A percentile compares a stretch with the other conserved stretches of the same genome.
Conservation (phyloP, 306 rosid species). For the Sechiopsis laciniata region DNA sequence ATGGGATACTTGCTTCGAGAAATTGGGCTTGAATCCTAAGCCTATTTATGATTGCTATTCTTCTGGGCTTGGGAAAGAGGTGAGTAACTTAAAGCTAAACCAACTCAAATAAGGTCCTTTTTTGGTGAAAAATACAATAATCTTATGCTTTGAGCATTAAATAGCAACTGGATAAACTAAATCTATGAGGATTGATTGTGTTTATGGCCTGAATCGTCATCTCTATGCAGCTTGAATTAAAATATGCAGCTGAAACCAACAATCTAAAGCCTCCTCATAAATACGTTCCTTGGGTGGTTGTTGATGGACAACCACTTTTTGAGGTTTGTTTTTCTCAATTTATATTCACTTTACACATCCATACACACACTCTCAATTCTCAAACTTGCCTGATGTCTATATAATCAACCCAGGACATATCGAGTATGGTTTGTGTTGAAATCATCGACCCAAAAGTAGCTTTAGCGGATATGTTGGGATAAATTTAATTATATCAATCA, state of each 20-base stretch:
- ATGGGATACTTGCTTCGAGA: constrained; percentile 72
- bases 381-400: not conserved
- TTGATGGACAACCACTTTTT: constrained; percentile 72
- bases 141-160: not conserved
- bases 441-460: too few relatives aligned
- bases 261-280: constrained; percentile 71
- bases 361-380: not conserved
- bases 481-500: too few relatives aligned
- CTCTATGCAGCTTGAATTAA: constrained; percentile 65
- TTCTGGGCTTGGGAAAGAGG: constrained; percentile 65
- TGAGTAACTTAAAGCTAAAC: constrained; percentile 23
- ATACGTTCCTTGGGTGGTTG: constrained; percentile 90
- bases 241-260: constrained; percentile 60
- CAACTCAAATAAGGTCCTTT: not conserved
- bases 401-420: not conserved
- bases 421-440: not conserved
- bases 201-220: constrained; percentile 12
- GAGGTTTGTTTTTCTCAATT: constrained; percentile 41
- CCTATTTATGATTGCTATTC: constrained; percentile 52
- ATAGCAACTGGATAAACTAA: not conserved
- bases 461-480: too few relatives aligned
- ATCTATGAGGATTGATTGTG: not conserved
- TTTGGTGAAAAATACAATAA: not conserved
- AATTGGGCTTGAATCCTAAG: constrained; percentile 54
- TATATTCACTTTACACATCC: constrained; percentile 4